A percentile compares a stretch with the other conserved stretches of the same genome.
Conservation (phyloP, 2,329 filamentous ascomycete genomes). For the Ophiosphaerella herpotricha region DNA sequence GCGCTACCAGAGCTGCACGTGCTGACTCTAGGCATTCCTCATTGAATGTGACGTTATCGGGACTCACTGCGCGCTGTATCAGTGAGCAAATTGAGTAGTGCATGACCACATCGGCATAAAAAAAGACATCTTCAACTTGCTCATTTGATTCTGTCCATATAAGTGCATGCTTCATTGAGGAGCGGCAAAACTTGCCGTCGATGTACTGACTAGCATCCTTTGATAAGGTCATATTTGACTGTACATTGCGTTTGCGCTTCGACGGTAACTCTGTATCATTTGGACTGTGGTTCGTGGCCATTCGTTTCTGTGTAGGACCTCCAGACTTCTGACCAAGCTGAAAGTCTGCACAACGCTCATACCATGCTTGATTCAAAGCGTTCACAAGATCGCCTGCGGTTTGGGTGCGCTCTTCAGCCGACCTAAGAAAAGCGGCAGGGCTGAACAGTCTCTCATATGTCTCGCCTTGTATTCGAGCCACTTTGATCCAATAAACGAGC, state of each 20-base stretch:
- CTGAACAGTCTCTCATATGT: slow-evolving; percentile 46
- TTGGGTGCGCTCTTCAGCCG: slow-evolving; percentile 29
- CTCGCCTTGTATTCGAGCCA: slow-evolving; percentile 40
- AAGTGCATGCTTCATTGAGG: neutral
- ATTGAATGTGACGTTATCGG: slow-evolving; percentile 38
- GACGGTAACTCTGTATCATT: slow-evolving; percentile 33
- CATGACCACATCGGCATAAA: slow-evolving; percentile 37
- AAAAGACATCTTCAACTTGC: slow-evolving; percentile 38
- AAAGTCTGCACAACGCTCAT: slow-evolving; percentile 30
- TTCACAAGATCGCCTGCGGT: slow-evolving; percentile 33
- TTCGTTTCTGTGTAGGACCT: neutral
- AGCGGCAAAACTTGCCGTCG: slow-evolving; percentile 10
- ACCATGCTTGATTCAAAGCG: slow-evolving; percentile 34
- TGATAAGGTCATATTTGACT: slow-evolving; percentile 1
- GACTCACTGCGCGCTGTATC: slow-evolving; percentile 38
- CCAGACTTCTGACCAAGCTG: slow-evolving; percentile 4
- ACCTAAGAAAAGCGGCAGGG: slow-evolving; percentile 37
- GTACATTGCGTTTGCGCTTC: slow-evolving; percentile 17
- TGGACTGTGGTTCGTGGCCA: slow-evolving; percentile 14
- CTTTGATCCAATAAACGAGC: slow-evolving; percentile 42
- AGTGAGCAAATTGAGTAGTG: slow-evolving; percentile 41
- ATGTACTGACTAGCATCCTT: slow-evolving; percentile 13
- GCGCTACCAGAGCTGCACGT: slow-evolving; percentile 36
- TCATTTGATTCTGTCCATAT: slow-evolving; percentile 14
- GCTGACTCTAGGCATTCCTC: slow-evolving; percentile 39